Percentiles rank a stretch among this genome's conserved stretches.
Conservation (phyloP, 2,329 filamentous ascomycete genomes). For the Cladosporium oxysporum region DNA sequence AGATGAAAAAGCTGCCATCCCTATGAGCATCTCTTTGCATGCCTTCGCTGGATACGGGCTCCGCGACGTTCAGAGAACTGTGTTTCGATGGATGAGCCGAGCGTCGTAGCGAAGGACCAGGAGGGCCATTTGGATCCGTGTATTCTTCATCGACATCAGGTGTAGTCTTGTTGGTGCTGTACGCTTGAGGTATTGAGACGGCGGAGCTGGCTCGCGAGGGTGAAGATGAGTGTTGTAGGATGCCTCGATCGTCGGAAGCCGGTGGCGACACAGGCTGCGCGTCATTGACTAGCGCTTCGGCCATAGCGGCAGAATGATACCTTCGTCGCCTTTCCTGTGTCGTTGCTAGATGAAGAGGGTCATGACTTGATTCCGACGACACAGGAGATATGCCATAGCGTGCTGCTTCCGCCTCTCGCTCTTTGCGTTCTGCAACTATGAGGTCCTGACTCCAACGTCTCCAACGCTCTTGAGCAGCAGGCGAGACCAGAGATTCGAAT, state of each 20-base stretch:
- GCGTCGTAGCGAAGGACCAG: constrained; percentile 26
- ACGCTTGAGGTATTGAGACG: constrained; percentile 17
- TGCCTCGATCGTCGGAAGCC: constrained; percentile 26
- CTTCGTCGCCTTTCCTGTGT: constrained; percentile 35
- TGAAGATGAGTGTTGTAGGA: constrained; percentile 11
- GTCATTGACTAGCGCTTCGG: constrained; percentile 37
- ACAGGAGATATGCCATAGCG: constrained; percentile 26
- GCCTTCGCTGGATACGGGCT: background rate
- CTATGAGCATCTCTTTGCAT: background rate
- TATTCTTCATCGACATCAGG: constrained; percentile 28
- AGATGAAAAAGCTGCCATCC: background rate
- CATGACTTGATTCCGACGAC: constrained; percentile 28
- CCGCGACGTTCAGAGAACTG: constrained; percentile 41
- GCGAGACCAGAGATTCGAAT: constrained; percentile 77
- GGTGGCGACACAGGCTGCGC: constrained; percentile 39
- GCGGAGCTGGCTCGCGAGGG: constrained; percentile 13
- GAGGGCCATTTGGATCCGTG: constrained; percentile 33
- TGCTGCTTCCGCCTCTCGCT: constrained; percentile 32
- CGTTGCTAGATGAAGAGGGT: constrained; percentile 19
- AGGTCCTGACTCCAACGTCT: constrained; percentile 74
- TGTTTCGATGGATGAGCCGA: constrained; percentile 46
- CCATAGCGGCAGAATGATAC: constrained; percentile 41
- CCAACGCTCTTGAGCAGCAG: constrained; percentile 76
- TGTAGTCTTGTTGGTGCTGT: constrained; percentile 22
- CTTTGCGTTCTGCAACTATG: constrained; percentile 58